These are phyloP conservation scores for Syzygium grande DNA, from an alignment of 345 rosid genomes.

Conservation along the genomic window DNA sequence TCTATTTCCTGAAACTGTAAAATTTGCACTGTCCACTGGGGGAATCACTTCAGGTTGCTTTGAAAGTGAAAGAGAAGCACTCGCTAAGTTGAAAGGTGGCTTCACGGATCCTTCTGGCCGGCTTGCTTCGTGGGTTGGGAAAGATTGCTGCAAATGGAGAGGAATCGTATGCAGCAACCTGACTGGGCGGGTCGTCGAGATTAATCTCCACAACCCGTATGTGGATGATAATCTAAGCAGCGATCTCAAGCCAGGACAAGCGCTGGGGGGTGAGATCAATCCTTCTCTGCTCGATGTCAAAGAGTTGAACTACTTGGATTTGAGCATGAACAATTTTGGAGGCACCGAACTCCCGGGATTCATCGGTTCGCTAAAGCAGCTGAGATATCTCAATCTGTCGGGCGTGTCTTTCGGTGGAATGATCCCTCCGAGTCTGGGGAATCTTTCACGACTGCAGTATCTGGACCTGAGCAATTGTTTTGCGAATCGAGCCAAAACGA, in stretches of 20 bases:
- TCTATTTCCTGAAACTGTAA: neutral
- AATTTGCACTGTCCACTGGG: neutral
- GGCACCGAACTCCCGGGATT: slow-evolving; percentile 6
- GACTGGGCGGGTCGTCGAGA: slow-evolving; percentile 21
- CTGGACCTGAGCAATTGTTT: neutral
- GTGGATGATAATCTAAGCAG: neutral
- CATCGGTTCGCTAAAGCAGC: slow-evolving; percentile 1
- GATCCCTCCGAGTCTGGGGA: neutral
- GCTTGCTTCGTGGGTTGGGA: neutral
- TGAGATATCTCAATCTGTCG: slow-evolving; percentile 19
- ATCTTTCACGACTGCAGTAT: neutral
- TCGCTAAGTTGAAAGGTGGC: neutral
- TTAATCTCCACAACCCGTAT: slow-evolving; percentile 24
- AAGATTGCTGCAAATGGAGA: neutral
- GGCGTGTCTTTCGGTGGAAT: neutral
- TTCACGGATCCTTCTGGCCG: neutral
- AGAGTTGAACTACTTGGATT: slow-evolving; percentile 5
- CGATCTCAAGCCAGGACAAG: neutral
- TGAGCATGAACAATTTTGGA: slow-evolving; percentile 12
- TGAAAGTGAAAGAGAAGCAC: neutral
- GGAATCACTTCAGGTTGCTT: neutral
- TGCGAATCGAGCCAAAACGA: neutral
- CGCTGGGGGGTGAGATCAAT: slow-evolving; percentile 10
- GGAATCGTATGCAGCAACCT: neutral
- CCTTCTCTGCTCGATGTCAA: slow-evolving; percentile 9